Evolutionary conservation across 768 basidiomycete genomes (phyloP).

Genomic region (Galerina marginata): DNA sequence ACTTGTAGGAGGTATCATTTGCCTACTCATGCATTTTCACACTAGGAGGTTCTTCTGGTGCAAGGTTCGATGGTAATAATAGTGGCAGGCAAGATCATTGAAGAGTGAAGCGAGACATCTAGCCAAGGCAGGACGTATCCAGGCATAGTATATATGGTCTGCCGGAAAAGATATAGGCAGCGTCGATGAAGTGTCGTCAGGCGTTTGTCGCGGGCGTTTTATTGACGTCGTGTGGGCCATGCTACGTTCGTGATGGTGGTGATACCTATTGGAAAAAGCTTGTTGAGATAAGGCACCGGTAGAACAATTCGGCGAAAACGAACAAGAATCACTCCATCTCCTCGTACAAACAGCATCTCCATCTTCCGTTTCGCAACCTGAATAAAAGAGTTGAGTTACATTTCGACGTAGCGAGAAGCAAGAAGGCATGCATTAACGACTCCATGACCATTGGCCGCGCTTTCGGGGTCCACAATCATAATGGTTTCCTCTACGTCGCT

Average conservation of each 20-base stretch:
- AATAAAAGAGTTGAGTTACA: conserved; percentile 1
- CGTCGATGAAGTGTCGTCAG: background rate
- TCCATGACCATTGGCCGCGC: conserved; percentile 56
- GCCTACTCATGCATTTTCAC: background rate
- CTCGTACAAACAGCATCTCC: conserved; percentile 98
- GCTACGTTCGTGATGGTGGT: conserved; percentile 75
- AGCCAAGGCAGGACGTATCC: background rate
- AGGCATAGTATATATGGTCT: conserved; percentile 18
- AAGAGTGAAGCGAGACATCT: conserved; percentile 7
- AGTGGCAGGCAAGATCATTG: background rate
- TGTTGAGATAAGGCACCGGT: conserved; percentile 12
- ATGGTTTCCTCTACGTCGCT: conserved; percentile 98
- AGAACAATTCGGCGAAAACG: conserved; percentile 31
- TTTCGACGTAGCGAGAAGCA: background rate
- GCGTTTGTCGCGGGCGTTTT: background rate
- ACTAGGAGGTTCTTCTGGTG: background rate
- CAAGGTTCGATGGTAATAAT: background rate
- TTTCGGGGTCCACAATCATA: conserved; percentile 92
- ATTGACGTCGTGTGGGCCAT: background rate
- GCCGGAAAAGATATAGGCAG: conserved; percentile 22
- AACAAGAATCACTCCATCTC: conserved; percentile 96
- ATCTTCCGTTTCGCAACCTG: conserved; percentile 93
- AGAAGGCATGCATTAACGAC: conserved; percentile 62
- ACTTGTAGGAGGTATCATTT: background rate
- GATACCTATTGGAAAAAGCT: conserved; percentile 59